These are phyloP conservation scores for Umbilicaria muhlenbergii DNA, from an alignment of 495 filamentous ascomycete genomes.

Conservation along the genomic window DNA sequence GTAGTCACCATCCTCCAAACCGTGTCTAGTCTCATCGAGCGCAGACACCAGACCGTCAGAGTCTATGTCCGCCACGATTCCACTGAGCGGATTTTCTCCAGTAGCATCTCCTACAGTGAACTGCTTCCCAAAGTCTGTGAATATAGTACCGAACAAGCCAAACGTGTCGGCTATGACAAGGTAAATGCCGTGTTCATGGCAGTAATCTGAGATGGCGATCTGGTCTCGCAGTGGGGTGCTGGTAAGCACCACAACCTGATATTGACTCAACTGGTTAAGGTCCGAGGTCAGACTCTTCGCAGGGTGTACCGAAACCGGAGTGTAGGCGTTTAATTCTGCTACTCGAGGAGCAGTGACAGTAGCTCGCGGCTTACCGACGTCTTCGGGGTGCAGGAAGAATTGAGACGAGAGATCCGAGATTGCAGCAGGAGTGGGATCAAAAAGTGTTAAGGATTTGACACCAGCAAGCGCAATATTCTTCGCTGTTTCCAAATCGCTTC, in stretches of 20 bases:
- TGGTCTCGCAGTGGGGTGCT: conserved; percentile 67
- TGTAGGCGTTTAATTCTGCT: conserved; percentile 91
- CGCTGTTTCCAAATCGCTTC: conserved; percentile 28
- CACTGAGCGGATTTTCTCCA: conserved; percentile 73
- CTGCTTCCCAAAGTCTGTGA: conserved; percentile 92
- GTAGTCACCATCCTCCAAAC: conserved; percentile 89
- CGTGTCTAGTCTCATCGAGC: conserved; percentile 89
- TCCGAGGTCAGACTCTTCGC: conserved; percentile 48
- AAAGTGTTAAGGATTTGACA: conserved; percentile 76
- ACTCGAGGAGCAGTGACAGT: conserved; percentile 75
- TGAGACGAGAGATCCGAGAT: conserved; percentile 86
- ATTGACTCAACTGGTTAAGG: conserved; percentile 64
- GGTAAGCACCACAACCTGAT: conserved; percentile 85
- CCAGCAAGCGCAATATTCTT: conserved; percentile 98
- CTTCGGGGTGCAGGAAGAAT: conserved; percentile 80
- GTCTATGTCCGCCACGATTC: conserved; percentile 82
- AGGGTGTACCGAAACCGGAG: conserved; percentile 65
- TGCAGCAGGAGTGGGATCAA: conserved; percentile 64
- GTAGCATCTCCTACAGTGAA: conserved; percentile 82
- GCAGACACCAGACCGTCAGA: conserved; percentile 83
- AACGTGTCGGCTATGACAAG: conserved; percentile 76
- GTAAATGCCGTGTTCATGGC: conserved; percentile 82
- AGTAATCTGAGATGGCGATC: conserved; percentile 72
- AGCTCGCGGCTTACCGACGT: conserved; percentile 86
- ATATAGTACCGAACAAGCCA: conserved; percentile 88